Percentiles rank a stretch among this genome's conserved stretches.
Evolutionary conservation across 495 filamentous ascomycete genomes (phyloP).

Genomic region (Neurospora terricola): DNA sequence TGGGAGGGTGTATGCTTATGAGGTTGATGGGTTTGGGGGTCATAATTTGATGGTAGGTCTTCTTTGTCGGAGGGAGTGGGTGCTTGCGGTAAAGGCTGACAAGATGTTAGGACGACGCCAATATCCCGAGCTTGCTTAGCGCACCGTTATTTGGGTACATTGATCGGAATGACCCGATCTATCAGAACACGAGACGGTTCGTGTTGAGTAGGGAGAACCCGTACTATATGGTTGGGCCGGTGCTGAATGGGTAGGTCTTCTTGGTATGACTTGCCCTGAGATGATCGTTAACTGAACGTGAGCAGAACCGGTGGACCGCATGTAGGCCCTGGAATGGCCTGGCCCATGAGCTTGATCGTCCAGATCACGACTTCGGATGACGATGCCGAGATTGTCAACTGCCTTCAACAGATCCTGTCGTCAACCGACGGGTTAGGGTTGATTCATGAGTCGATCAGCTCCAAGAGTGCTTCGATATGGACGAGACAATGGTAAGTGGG

Average conservation of each 20-base stretch:
- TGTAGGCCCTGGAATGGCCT: conserved; percentile 39
- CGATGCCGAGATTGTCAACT: conserved; percentile 40
- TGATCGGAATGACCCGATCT: conserved; percentile 34
- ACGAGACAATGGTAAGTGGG: conserved; percentile 40
- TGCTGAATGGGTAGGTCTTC: conserved; percentile 40
- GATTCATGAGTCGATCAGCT: conserved; percentile 30
- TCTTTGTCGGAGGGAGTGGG: not conserved
- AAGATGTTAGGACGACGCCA: conserved; percentile 41
- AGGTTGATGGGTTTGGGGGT: conserved; percentile 48
- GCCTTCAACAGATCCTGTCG: conserved; percentile 39
- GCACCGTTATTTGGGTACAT: conserved; percentile 47
- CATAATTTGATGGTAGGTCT: conserved; percentile 48
- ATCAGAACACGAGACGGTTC: conserved; percentile 45
- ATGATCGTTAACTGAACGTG: conserved; percentile 25
- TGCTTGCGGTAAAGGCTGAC: too few species aligned
- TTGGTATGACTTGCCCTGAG: not conserved
- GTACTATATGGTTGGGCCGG: conserved; percentile 49
- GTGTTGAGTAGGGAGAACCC: conserved; percentile 47
- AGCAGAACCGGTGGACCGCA: conserved; percentile 55
- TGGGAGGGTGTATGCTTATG: conserved; percentile 45
- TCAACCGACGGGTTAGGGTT: conserved; percentile 42
- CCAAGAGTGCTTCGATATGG: conserved; percentile 26
- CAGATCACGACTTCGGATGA: conserved; percentile 39
- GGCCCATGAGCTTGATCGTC: conserved; percentile 48
- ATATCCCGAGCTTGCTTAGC: conserved; percentile 48